These are phyloP conservation scores for Picea mariana DNA, from an alignment of 83 land plant species.

Conservation along the genomic window DNA sequence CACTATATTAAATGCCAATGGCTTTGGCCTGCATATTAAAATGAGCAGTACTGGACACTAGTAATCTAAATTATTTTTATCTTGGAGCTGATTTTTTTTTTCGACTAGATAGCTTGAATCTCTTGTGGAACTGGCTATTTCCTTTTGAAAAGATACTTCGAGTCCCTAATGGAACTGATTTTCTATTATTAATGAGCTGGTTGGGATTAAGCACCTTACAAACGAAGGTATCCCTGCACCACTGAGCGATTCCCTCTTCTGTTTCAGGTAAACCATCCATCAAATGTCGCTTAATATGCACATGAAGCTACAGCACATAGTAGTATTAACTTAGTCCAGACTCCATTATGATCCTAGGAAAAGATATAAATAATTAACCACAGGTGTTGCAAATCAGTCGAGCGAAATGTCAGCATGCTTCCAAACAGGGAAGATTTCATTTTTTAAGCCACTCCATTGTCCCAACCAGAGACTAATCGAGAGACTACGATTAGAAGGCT, in stretches of 20 bases:
- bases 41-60: not conserved
- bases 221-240: conserved; percentile 46
- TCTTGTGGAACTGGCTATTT: too few relatives aligned
- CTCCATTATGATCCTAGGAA: not conserved
- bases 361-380: not conserved
- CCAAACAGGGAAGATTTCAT: not conserved
- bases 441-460: not conserved
- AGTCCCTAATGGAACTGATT: not conserved
- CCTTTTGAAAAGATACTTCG: too few relatives aligned
- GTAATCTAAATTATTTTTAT: not conserved
- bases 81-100: not conserved
- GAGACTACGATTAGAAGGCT: not conserved
- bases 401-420: not conserved
- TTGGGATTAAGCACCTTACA: conserved; percentile 25
- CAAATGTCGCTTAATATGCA: conserved; percentile 32
- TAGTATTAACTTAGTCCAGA: not conserved
- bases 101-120: not conserved
- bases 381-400: not conserved
- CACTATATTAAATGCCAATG: not conserved
- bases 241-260: conserved; percentile 33
- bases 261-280: conserved; percentile 34
- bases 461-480: not conserved
- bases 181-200: conserved; percentile 2
- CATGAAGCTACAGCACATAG: conserved; percentile 30
- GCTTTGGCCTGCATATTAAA: not conserved